Percentiles rank a stretch among this genome's conserved stretches.
phyloP scores from a whole-genome alignment of 2,329 filamentous ascomycete species.

The Beauveria caledonica region DNA sequence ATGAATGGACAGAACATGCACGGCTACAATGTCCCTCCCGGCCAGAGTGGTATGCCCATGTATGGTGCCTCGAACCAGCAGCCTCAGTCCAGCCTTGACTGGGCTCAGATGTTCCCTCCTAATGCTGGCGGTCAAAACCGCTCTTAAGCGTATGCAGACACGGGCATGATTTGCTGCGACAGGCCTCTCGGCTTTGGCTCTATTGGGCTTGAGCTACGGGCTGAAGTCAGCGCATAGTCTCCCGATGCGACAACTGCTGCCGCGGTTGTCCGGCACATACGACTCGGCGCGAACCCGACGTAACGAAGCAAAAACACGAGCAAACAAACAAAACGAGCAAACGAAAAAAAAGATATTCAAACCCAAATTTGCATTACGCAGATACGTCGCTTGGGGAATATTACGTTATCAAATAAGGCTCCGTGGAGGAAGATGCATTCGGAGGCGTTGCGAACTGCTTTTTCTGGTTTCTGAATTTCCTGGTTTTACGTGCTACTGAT shows the following conservation, averaged over 20 bases:
- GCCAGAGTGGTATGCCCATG: conserved; percentile 57
- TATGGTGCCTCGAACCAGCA: conserved; percentile 52
- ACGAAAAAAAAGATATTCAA: background rate
- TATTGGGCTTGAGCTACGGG: conserved; percentile 19
- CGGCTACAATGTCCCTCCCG: conserved; percentile 55
- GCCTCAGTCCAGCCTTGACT: conserved; percentile 60
- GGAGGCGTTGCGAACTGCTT: conserved; percentile 27
- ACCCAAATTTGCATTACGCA: background rate
- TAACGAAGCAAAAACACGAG: background rate
- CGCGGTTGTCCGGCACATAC: background rate
- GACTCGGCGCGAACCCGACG: background rate
- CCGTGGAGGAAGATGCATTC: conserved; percentile 28
- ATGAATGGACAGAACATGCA: conserved; percentile 60
- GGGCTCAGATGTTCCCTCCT: conserved; percentile 71
- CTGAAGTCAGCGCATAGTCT: background rate
- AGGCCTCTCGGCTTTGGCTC: conserved; percentile 13
- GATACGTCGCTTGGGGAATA: background rate
- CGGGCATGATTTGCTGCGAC: conserved; percentile 17
- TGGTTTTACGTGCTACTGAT: conserved; percentile 20
- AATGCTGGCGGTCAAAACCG: conserved; percentile 52
- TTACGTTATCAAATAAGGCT: conserved; percentile 15
- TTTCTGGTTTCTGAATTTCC: conserved; percentile 17
- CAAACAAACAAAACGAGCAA: background rate
- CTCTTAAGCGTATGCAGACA: conserved; percentile 21
- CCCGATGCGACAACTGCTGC: background rate